Evolutionary conservation across 2,329 filamentous ascomycete genomes (phyloP).

Genomic region (Botrytis sinoallii): DNA sequence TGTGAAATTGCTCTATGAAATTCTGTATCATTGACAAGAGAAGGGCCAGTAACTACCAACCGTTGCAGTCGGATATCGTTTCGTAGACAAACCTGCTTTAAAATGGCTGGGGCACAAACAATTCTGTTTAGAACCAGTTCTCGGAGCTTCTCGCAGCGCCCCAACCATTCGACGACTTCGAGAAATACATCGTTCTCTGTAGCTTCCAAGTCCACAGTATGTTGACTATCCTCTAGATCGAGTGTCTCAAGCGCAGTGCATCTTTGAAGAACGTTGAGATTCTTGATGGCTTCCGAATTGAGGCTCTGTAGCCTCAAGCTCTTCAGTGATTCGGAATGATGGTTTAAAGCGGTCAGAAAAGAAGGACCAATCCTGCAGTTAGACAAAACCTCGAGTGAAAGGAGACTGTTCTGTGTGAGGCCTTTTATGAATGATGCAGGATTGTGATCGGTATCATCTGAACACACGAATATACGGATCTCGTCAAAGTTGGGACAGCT

Average conservation of each 20-base stretch:
- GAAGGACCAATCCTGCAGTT: constrained; percentile 52
- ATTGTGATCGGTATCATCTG: constrained; percentile 46
- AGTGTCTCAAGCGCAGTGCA: constrained; percentile 50
- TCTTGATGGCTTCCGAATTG: constrained; percentile 47
- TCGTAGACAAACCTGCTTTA: constrained; percentile 48
- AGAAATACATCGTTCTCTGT: constrained; percentile 52
- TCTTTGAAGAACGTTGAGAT: constrained; percentile 46
- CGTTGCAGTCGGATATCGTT: constrained; percentile 46
- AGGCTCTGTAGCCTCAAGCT: constrained; percentile 50
- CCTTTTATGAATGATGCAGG: constrained; percentile 57
- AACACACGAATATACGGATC: constrained; percentile 53
- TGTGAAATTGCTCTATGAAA: constrained; percentile 53
- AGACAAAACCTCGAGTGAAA: constrained; percentile 56
- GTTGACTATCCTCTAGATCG: constrained; percentile 44
- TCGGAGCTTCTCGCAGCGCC: constrained; percentile 49
- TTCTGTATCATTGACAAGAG: constrained; percentile 45
- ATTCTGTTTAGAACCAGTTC: constrained; percentile 51
- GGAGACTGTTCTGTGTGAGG: constrained; percentile 55
- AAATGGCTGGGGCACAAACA: constrained; percentile 50
- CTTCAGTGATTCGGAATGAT: constrained; percentile 53
- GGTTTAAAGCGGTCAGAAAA: constrained; percentile 52
- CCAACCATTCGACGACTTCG: constrained; percentile 53
- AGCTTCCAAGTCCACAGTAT: constrained; percentile 46
- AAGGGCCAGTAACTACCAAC: constrained; percentile 50
- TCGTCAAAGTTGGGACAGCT: constrained; percentile 60